Percentiles rank a stretch among this genome's conserved stretches.
These are phyloP conservation scores for Globisporangium alternatum DNA, from an alignment of 352 stramenopile species.

Conservation along the genomic window DNA sequence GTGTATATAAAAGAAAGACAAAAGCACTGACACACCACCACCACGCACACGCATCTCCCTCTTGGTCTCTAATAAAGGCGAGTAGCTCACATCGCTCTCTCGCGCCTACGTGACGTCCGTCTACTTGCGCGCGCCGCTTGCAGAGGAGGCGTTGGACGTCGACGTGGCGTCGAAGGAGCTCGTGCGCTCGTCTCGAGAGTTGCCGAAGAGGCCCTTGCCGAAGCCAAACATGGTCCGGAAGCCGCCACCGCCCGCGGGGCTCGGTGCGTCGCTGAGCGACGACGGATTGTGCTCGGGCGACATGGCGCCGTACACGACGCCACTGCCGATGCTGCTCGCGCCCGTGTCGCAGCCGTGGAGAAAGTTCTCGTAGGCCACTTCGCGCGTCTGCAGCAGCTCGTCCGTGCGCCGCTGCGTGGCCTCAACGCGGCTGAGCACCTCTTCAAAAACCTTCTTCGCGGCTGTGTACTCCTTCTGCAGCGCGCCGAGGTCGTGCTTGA, in stretches of 20 bases:
- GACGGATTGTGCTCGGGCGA: constrained; percentile 33
- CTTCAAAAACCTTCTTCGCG: constrained; percentile 80
- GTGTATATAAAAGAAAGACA: constrained; percentile 19
- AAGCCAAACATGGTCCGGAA: constrained; percentile 71
- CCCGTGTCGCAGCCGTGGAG: constrained; percentile 53
- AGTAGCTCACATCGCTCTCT: neutral
- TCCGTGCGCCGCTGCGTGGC: constrained; percentile 72
- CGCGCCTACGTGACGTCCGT: neutral
- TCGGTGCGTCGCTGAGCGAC: constrained; percentile 32
- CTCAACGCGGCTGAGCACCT: constrained; percentile 63
- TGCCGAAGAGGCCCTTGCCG: constrained; percentile 62
- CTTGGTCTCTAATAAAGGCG: constrained; percentile 16
- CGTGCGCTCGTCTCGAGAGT: constrained; percentile 48
- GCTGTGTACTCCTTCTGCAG: constrained; percentile 79
- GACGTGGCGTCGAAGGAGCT: constrained; percentile 48
- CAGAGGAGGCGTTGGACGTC: constrained; percentile 20
- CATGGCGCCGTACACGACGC: constrained; percentile 20
- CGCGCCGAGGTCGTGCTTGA: constrained; percentile 73
- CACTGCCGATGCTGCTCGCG: constrained; percentile 20
- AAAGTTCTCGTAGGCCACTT: constrained; percentile 75
- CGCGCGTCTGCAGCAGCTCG: constrained; percentile 61
- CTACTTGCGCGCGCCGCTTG: constrained; percentile 14
- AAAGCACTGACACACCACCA: constrained; percentile 11
- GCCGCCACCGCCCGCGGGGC: constrained; percentile 33
- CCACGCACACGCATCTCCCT: constrained; percentile 5